Evolutionary conservation across 495 filamentous ascomycete species (phyloP).

Genomic region (Hypoxylon crocopeplum): DNA sequence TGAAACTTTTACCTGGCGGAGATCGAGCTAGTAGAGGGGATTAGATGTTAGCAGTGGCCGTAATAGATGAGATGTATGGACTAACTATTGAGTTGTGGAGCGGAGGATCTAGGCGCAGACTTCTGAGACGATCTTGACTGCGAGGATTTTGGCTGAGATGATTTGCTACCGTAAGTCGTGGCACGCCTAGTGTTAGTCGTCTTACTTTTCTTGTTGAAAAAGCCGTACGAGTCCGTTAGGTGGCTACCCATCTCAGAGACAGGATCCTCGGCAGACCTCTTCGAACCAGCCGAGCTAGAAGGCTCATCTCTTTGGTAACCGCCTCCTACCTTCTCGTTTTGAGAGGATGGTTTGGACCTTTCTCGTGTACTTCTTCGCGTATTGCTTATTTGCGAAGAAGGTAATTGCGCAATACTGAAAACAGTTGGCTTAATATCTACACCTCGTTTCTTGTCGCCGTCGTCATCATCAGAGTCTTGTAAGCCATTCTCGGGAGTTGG

Average conservation of each 20-base stretch:
- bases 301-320: conserved; percentile 11
- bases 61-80: neutral
- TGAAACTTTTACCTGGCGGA: neutral
- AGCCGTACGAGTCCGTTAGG: conserved; percentile 6
- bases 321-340: neutral
- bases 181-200: neutral
- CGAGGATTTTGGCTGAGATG: conserved; percentile 24
- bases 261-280: conserved; percentile 30
- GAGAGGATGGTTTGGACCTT: neutral
- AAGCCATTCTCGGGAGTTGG: neutral
- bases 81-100: conserved; percentile 3
- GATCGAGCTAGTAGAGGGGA: conserved; percentile 11
- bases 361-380: conserved; percentile 1
- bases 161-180: conserved; percentile 12
- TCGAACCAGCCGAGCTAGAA: conserved; percentile 35
- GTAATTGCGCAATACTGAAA: conserved; percentile 16
- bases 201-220: conserved; percentile 3
- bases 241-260: conserved; percentile 7
- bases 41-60: conserved; percentile 1
- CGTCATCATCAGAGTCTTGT: conserved; percentile 29
- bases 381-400: conserved; percentile 1
- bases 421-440: conserved; percentile 30
- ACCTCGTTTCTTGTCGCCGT: conserved; percentile 6
- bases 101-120: conserved; percentile 9
- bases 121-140: conserved; percentile 26